Conservation (phyloP, 441 rosid genomes). For the Eugenia klotzschiana region DNA sequence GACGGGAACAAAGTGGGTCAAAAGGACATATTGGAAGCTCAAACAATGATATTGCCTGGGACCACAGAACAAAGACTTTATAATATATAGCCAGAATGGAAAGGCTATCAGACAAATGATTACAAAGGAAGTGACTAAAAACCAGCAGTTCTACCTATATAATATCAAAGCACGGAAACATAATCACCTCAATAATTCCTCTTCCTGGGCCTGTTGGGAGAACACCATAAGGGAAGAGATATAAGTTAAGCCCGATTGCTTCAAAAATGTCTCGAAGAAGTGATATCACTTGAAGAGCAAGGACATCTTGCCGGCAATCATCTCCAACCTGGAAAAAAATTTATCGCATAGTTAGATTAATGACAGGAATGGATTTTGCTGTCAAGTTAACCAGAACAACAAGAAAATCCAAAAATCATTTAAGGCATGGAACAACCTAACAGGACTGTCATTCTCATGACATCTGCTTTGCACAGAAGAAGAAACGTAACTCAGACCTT, state of each 20-base stretch:
- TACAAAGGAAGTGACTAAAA: neutral
- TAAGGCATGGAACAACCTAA: neutral
- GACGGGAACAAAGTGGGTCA: neutral
- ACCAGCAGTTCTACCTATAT: neutral
- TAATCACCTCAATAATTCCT: slow-evolving; percentile 84
- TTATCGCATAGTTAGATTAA: neutral
- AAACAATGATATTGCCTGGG: neutral
- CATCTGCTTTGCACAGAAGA: neutral
- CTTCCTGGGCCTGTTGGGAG: slow-evolving; percentile 94
- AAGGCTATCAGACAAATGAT: neutral
- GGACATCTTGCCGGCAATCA: slow-evolving; percentile 98
- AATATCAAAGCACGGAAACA: neutral
- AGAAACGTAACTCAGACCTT: neutral
- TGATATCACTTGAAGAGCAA: slow-evolving; percentile 95
- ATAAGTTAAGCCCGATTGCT: slow-evolving; percentile 77
- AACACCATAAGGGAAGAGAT: slow-evolving; percentile 94
- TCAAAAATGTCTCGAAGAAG: slow-evolving; percentile 83
- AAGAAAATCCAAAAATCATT: neutral
- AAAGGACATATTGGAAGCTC: neutral
- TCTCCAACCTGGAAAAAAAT: slow-evolving; percentile 66
- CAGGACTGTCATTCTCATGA: neutral
- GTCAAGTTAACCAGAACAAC: neutral
- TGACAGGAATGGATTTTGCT: neutral
- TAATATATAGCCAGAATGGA: neutral
- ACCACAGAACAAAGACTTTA: neutral